Evolutionary conservation across 140 eudicot genomes (phyloP).

Genomic region (Artemisia princeps): DNA sequence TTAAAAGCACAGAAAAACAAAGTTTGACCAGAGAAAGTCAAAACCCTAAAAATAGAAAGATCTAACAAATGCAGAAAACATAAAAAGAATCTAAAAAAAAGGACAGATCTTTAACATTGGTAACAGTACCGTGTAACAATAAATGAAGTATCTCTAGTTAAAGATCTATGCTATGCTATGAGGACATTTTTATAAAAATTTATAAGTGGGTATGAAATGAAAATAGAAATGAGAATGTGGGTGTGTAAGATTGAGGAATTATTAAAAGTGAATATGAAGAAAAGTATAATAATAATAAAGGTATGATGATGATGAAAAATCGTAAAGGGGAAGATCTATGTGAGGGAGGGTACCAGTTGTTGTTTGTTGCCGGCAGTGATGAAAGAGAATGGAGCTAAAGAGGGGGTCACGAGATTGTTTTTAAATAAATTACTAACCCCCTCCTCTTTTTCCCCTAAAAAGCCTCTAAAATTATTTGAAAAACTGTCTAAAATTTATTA

Average conservation of each 20-base stretch:
- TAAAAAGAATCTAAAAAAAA: too few relatives aligned
- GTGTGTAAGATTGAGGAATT: conserved; percentile 4
- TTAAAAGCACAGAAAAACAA: too few relatives aligned
- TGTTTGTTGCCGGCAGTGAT: conserved; percentile 32
- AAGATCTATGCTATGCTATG: conserved; percentile 19
- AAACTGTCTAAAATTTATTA: too few relatives aligned
- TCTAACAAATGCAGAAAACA: too few relatives aligned
- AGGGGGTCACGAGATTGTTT: conserved; percentile 45
- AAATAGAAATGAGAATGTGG: conserved; percentile 17
- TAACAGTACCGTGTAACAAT: too few relatives aligned
- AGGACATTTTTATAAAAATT: neutral
- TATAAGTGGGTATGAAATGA: neutral
- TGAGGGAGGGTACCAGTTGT: neutral
- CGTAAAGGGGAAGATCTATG: conserved; percentile 38
- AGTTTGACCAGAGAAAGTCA: too few relatives aligned
- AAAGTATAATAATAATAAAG: conserved; percentile 10
- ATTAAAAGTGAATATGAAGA: conserved; percentile 28
- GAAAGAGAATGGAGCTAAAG: conserved; percentile 19
- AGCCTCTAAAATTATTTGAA: too few relatives aligned
- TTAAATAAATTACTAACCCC: conserved; percentile 20
- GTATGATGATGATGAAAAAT: conserved; percentile 1
- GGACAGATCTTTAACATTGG: too few relatives aligned
- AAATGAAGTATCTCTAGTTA: conserved; percentile 15
- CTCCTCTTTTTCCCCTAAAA: neutral
- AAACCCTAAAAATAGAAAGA: too few relatives aligned